Evolutionary conservation across 192 early-diverging fungal genomes (phyloP), one percentile per base, ranked within the genome.

Genomic region (Paraglomus brasilianum): DNA sequence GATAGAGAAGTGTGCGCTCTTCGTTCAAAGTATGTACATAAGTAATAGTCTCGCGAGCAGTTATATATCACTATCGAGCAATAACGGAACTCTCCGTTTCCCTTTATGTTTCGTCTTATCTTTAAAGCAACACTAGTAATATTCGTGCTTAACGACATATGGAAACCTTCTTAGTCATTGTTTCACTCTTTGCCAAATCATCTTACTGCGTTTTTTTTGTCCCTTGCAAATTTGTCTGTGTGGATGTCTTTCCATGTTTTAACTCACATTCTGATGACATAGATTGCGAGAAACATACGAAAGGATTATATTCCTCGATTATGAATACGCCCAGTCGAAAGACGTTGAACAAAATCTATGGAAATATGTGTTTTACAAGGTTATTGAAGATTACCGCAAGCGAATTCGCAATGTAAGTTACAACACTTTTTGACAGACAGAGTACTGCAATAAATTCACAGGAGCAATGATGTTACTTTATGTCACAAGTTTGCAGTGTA

Each of bases 321-420:
- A 72, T 72, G 74, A 77, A 22, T 77, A 76, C 17, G 75, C 80
- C 24, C 76, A 79, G 42, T 71, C 76, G 5, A 82, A 78, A 71
- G 81, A 82, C 38, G 71, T 82, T 45, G 78, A 82, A 49, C 71
- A 70, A 15, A 73, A 68, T 8, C 42, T 82, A 41, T 82, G 81
- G 81, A 82, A 82, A 49, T 73, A 78, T 43, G 81, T 82, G 30
- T 80, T 78, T 45, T 82, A 82, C 52, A 80, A 75, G 10, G 77
- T 78, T 40, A 82, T 82, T 57, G 81, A 82, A 38, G 81, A 80
- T 10, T 82, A 75, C 50, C 76, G 81, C 22, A 77, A 74, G 55
- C 75, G 66, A 52, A 70, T 82, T 24, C 66, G 76, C 24, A 55
- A 70, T 8, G 73, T 80, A 30, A 66, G 13, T 69, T 36, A 36